These are phyloP conservation scores for Ustilaginoidea virens DNA, from an alignment of 2,329 filamentous ascomycete species.

Conservation along the genomic window DNA sequence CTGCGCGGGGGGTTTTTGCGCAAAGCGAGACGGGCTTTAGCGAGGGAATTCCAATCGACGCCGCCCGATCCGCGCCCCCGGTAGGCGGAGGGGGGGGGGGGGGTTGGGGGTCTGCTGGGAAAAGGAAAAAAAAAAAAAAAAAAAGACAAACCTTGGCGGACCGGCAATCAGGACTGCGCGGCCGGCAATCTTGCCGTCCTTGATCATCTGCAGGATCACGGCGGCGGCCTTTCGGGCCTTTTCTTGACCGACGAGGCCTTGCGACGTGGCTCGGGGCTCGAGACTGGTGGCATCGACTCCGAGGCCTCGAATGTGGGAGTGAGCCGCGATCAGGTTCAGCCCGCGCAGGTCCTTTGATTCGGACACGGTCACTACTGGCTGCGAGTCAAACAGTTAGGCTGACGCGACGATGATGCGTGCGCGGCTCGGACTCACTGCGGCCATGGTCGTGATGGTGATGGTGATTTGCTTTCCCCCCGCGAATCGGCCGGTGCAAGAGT, in stretches of 20 bases:
- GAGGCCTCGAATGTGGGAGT: slow-evolving; percentile 93
- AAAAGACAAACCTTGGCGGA: slow-evolving; percentile 52
- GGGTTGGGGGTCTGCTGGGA: too few species aligned
- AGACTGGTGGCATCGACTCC: slow-evolving; percentile 86
- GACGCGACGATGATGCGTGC: neutral
- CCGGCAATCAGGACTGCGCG: slow-evolving; percentile 89
- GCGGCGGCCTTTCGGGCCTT: slow-evolving; percentile 94
- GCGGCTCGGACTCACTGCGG: slow-evolving; percentile 37
- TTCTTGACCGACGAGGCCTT: slow-evolving; percentile 89
- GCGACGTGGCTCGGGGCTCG: slow-evolving; percentile 70
- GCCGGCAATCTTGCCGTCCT: slow-evolving; percentile 95
- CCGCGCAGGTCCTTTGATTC: slow-evolving; percentile 93
- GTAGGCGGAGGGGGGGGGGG: too few species aligned
- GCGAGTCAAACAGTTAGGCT: slow-evolving; percentile 5
- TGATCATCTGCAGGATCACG: slow-evolving; percentile 96
- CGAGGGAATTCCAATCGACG: too few species aligned
- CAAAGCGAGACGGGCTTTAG: neutral
- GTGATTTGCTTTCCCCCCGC: too few species aligned
- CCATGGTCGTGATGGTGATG: slow-evolving; percentile 25
- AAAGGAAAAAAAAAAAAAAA: neutral
- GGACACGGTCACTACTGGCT: slow-evolving; percentile 63
- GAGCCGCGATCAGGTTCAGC: slow-evolving; percentile 92
- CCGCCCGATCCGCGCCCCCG: too few species aligned
- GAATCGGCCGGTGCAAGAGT: slow-evolving; percentile 1
- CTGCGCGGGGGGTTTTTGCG: slow-evolving; percentile 26